These are phyloP conservation scores for Myriosclerotinia curreyana DNA, from an alignment of 2,329 filamentous ascomycete species.

Conservation along the genomic window DNA sequence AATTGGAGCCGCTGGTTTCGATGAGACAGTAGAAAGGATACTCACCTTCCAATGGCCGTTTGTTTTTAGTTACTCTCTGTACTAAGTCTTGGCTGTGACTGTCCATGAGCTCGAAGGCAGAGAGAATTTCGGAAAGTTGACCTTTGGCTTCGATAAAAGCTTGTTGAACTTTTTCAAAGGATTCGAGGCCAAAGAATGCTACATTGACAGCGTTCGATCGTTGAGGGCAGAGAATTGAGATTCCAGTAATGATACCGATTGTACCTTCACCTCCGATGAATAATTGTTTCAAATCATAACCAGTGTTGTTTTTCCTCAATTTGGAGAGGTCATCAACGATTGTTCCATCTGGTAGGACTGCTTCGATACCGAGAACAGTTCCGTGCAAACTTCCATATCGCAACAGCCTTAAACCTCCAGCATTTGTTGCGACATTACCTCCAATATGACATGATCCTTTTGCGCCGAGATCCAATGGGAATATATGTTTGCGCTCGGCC, in stretches of 20 bases:
- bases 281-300: constrained; percentile 94
- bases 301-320: constrained; percentile 97
- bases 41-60: constrained; percentile 75
- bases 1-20: constrained; percentile 92
- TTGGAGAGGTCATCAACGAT: constrained; percentile 84
- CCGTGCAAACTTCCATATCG: constrained; percentile 94
- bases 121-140: constrained; percentile 91
- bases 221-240: constrained; percentile 87
- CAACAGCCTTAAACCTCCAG: constrained; percentile 83
- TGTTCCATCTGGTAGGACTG: constrained; percentile 88
- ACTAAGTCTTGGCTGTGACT: constrained; percentile 76
- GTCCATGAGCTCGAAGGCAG: constrained; percentile 98
- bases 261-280: constrained; percentile 97
- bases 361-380: constrained; percentile 87
- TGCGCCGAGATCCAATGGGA: constrained; percentile 93
- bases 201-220: constrained; percentile 87
- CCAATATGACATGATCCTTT: constrained; percentile 97
- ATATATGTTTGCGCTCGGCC: constrained; percentile 79
- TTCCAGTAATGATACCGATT: constrained; percentile 86
- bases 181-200: constrained; percentile 87
- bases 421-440: constrained; percentile 94
- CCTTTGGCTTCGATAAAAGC: constrained; percentile 87
- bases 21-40: constrained; percentile 95
- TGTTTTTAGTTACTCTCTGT: constrained; percentile 68
- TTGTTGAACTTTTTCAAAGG: constrained; percentile 81